Percentiles rank a stretch among this genome's conserved stretches.
These are phyloP conservation scores for Tolypocladium tundrense DNA, from an alignment of 2,329 filamentous ascomycete genomes.

Conservation along the genomic window DNA sequence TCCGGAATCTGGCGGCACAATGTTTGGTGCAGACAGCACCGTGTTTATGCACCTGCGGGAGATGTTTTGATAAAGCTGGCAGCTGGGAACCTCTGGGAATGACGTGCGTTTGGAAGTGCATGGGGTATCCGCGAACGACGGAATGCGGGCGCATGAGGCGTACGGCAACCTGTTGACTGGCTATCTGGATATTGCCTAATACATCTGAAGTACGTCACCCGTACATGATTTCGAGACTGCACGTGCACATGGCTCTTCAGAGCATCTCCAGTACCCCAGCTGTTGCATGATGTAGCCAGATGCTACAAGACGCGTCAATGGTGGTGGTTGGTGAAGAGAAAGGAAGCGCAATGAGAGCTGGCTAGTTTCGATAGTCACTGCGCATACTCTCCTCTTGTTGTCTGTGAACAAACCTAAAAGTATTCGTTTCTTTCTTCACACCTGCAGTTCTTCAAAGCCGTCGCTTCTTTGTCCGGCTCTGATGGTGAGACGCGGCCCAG, in stretches of 20 bases:
- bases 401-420: background rate
- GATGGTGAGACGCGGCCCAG: background rate
- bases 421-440: background rate
- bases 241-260: too few relatives aligned
- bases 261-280: too few relatives aligned
- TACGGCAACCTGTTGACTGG: background rate
- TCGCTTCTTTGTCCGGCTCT: background rate
- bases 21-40: conserved; percentile 19
- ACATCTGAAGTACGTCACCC: background rate
- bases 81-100: background rate
- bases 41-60: conserved; percentile 27
- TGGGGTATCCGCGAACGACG: too few relatives aligned
- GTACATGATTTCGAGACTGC: background rate
- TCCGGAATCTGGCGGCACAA: conserved; percentile 9
- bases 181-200: background rate
- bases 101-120: background rate
- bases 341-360: background rate
- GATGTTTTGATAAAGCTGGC: conserved; percentile 18
- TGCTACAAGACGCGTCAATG: too few relatives aligned
- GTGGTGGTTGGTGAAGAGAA: background rate
- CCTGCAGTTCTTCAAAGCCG: background rate
- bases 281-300: too few relatives aligned
- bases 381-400: background rate
- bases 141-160: background rate
- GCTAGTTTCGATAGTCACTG: background rate